A percentile compares a stretch with the other conserved stretches of the same genome.
These are phyloP conservation scores for Parmales sp. DNA, from an alignment of 108 stramenopile genomes.

Conservation along the genomic window DNA sequence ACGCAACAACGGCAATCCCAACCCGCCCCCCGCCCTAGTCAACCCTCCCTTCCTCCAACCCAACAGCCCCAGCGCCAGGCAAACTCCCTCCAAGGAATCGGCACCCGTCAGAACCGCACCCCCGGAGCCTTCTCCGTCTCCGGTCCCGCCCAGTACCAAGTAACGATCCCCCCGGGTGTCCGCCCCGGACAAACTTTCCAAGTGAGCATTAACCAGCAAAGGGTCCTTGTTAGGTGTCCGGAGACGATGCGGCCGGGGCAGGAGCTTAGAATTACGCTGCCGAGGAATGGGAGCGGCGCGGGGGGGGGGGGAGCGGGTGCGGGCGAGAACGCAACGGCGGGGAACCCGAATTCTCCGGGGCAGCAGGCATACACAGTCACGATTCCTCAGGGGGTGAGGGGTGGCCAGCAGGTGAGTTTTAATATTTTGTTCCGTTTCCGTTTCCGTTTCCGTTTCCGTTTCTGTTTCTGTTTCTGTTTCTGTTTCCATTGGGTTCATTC, in stretches of 20 bases:
- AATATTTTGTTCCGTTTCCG: too few species aligned
- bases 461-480: too few species aligned
- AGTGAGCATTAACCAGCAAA: conserved; percentile 54
- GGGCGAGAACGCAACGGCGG: background rate
- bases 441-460: too few species aligned
- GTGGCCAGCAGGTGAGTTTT: conserved; percentile 67
- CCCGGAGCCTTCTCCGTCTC: background rate
- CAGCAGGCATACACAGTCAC: conserved; percentile 68
- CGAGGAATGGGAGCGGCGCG: conserved; percentile 47
- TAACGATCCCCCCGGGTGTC: conserved; percentile 54
- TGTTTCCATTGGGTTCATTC: too few species aligned
- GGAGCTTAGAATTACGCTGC: conserved; percentile 58
- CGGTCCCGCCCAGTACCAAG: conserved; percentile 10
- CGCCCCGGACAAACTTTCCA: conserved; percentile 70
- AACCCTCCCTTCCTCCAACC: background rate
- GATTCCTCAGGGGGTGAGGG: conserved; percentile 58
- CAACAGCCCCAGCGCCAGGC: background rate
- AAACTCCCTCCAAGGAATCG: too few species aligned
- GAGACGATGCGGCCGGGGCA: conserved; percentile 48
- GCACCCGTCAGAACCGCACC: background rate
- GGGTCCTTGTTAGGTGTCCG: conserved; percentile 63
- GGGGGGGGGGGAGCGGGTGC: conserved; percentile 18
- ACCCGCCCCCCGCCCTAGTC: background rate
- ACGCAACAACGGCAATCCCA: too few species aligned
- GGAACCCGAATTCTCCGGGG: background rate